phyloP scores from a whole-genome alignment of 83 land plant species.

The Thuja plicata region DNA sequence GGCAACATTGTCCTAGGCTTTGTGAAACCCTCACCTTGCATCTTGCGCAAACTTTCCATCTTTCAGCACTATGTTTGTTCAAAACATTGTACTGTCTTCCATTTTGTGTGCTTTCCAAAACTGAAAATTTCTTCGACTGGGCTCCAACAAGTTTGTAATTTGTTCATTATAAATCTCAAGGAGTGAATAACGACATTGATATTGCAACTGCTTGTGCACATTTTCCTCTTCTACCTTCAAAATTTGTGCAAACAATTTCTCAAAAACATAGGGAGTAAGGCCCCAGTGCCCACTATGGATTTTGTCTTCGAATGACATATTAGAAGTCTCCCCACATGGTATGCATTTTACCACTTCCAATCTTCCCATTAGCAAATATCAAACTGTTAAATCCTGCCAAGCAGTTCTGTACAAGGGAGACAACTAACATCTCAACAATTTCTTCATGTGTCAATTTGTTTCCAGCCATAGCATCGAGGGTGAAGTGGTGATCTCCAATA shows the following conservation, averaged over 20 bases:
- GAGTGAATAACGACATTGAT: conserved; percentile 90
- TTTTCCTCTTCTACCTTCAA: conserved; percentile 78
- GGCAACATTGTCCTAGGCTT: too few relatives aligned
- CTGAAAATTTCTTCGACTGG: conserved; percentile 75
- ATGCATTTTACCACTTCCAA: conserved; percentile 95
- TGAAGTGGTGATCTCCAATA: too few relatives aligned
- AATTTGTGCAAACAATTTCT: conserved; percentile 74
- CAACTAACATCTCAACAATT: conserved; percentile 76
- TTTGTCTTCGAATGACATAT: conserved; percentile 49
- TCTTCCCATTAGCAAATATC: conserved; percentile 97
- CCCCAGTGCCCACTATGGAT: conserved; percentile 57
- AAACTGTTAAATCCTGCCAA: conserved; percentile 93
- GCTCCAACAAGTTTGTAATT: conserved; percentile 87
- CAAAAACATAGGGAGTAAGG: conserved; percentile 87
- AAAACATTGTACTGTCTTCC: too few relatives aligned
- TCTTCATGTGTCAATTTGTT: too few relatives aligned
- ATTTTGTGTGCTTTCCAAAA: too few relatives aligned
- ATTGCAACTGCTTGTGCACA: conserved; percentile 70
- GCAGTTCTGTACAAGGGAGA: conserved; percentile 91
- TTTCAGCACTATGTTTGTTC: too few relatives aligned
- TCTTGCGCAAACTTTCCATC: too few relatives aligned
- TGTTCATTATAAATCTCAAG: conserved; percentile 97
- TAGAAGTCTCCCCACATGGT: conserved; percentile 92
- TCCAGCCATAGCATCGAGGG: too few relatives aligned
- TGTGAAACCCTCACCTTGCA: too few relatives aligned